Base-by-base conservation (phyloP, 768 basidiomycete species). In the Porphyrellus cyaneotinctus region DNA sequence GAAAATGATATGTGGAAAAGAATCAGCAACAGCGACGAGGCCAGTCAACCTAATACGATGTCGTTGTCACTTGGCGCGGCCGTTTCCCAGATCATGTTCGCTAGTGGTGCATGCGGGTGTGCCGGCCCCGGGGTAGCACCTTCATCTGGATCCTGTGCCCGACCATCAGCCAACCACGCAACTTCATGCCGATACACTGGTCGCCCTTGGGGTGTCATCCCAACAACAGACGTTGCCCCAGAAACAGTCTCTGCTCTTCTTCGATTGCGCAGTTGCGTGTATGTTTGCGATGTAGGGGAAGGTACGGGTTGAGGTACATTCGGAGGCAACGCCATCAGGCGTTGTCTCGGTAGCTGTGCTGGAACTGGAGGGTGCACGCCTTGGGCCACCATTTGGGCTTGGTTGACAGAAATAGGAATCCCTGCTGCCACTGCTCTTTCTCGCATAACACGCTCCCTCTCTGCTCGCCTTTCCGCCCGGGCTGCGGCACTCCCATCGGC, bases 391-490 rank as follows among this genome's bases (percentile, higher is more conserved):
- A 59, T 51, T 12, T 47, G 54, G 17, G 46, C 54, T 46, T 54
- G 63, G 35, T 51, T 43, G 13, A 52, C 42, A 13, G 65, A 35
- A 39, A 61, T 56, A 22, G 60, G 37, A 3, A 53, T 37, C 17
- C 57, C 54, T 24, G 49, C 42, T 22, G 46, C 57, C 9, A 49
- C 43, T 4, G 56, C 67, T 26, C 68, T 56, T 49, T 69, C 68
- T 41, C 67, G 63, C 1, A 56, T 54, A 17, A 57, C 39, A 26
- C 65, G 66, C 44, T 75, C 74, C 35, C 74, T 71, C 51, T 73
- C 70, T 4, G 69, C 71, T 44, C 74, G 60, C 32, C 74, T 64
- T 49, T 76, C 75, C 23, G 61, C 57, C 13, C 68, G 59, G 37
- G 61, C 62, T 22, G 48, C 53, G 1, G 47, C 53, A 31, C 30